phyloP scores from a whole-genome alignment of 495 filamentous ascomycete genomes.

The Neohortaea acidophila region DNA sequence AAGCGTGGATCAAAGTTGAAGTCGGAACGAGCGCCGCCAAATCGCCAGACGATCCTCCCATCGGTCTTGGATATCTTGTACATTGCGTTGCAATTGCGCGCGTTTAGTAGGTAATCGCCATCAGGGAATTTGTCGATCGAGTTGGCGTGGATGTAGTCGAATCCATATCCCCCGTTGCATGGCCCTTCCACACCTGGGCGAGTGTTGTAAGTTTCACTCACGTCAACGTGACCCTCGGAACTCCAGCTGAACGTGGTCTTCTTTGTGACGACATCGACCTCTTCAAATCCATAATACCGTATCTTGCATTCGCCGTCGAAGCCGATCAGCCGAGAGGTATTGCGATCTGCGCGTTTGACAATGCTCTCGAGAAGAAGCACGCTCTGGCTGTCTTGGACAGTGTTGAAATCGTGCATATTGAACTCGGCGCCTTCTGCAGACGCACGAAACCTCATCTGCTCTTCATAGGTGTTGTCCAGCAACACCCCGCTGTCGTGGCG shows the following conservation, averaged over 20 bases:
- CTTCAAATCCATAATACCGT: neutral
- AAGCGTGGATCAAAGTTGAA: neutral
- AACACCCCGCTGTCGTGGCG: neutral
- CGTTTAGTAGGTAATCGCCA: conserved; percentile 14
- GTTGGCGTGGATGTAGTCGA: conserved; percentile 8
- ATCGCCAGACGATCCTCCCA: conserved; percentile 10
- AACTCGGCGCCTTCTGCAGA: neutral
- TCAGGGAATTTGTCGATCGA: conserved; percentile 9
- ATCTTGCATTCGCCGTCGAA: neutral
- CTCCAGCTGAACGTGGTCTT: neutral
- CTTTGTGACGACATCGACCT: neutral
- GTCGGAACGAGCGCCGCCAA: conserved; percentile 3
- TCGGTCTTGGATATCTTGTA: conserved; percentile 7
- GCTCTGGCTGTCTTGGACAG: neutral
- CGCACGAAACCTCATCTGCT: neutral
- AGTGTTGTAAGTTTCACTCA: neutral
- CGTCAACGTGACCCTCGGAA: neutral
- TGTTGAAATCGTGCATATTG: conserved; percentile 2
- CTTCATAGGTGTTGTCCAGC: neutral
- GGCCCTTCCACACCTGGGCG: neutral
- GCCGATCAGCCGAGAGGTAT: neutral
- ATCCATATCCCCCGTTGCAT: neutral
- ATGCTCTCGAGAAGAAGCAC: neutral
- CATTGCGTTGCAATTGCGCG: conserved; percentile 2
- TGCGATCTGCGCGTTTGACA: neutral